These are phyloP conservation scores for Boletus sp. DNA, from an alignment of 768 basidiomycete genomes.

Conservation along the genomic window DNA sequence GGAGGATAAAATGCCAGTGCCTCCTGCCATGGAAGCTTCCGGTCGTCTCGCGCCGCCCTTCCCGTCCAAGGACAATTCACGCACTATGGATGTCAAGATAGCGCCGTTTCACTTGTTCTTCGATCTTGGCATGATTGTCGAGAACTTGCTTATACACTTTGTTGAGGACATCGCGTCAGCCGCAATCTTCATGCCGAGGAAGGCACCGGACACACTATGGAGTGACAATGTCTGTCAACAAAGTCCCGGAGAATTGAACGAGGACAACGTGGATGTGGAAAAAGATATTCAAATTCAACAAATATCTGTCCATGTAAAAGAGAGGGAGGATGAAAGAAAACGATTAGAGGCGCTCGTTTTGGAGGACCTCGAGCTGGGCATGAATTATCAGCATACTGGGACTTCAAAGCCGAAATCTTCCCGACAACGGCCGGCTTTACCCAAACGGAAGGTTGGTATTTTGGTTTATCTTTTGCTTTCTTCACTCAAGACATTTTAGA, in stretches of 20 bases:
- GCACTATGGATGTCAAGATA: constrained; percentile 36
- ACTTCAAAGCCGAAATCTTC: constrained; percentile 4
- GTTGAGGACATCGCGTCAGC: constrained; percentile 40
- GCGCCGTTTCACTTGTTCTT: constrained; percentile 74
- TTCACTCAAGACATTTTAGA: constrained; percentile 13
- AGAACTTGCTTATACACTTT: constrained; percentile 43
- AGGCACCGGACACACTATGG: not conserved
- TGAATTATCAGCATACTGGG: constrained; percentile 38
- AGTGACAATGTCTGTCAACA: not conserved
- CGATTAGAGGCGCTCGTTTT: constrained; percentile 50
- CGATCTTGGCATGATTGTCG: constrained; percentile 52
- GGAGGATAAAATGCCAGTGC: constrained; percentile 7
- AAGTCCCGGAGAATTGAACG: constrained; percentile 2
- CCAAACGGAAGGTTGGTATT: constrained; percentile 17
- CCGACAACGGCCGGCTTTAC: constrained; percentile 1
- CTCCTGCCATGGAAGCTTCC: constrained; percentile 21
- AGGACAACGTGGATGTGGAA: constrained; percentile 12
- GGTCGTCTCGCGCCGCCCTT: constrained; percentile 2
- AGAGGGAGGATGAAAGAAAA: constrained; percentile 37
- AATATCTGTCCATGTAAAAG: constrained; percentile 13
- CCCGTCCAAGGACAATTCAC: not conserved
- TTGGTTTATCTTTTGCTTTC: not conserved
- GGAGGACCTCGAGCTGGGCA: constrained; percentile 55
- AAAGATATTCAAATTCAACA: constrained; percentile 27
- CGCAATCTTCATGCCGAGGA: constrained; percentile 11